Evolutionary conservation across 2,329 filamentous ascomycete species (phyloP).

Genomic region (Xylariaceae sp.): DNA sequence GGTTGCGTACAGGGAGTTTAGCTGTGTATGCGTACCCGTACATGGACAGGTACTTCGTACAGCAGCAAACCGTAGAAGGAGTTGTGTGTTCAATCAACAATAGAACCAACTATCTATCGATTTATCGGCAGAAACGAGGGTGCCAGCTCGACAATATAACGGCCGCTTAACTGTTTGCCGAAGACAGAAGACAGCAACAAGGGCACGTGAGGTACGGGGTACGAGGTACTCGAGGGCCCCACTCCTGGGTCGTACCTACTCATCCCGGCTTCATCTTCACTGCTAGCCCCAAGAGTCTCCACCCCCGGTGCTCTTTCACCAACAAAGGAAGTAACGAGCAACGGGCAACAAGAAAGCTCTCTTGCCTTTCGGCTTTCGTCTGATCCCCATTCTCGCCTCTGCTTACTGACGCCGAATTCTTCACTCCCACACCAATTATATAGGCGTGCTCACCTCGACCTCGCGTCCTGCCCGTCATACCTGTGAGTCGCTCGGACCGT

Average conservation of each 20-base stretch:
- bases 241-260: not conserved
- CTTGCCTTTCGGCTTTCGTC: not conserved
- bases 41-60: not conserved
- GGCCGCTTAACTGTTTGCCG: not conserved
- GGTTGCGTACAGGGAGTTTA: not conserved
- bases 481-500: not conserved
- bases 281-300: not conserved
- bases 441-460: not conserved
- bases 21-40: not conserved
- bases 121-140: not conserved
- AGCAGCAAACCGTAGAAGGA: not conserved
- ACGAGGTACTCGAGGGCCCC: not conserved
- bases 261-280: not conserved
- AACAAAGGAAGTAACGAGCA: not conserved
- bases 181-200: not conserved
- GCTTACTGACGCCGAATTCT: not conserved
- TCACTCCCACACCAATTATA: not conserved
- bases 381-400: not conserved
- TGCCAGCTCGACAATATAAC: not conserved
- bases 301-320: not conserved
- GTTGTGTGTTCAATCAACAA: not conserved
- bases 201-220: not conserved
- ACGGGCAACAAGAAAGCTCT: not conserved
- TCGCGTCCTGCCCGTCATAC: not conserved
- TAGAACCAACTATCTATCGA: not conserved